These are phyloP conservation scores for Tillandsia fasciculata DNA, from an alignment of 176 grass and related monocot genomes.

Conservation along the genomic window DNA sequence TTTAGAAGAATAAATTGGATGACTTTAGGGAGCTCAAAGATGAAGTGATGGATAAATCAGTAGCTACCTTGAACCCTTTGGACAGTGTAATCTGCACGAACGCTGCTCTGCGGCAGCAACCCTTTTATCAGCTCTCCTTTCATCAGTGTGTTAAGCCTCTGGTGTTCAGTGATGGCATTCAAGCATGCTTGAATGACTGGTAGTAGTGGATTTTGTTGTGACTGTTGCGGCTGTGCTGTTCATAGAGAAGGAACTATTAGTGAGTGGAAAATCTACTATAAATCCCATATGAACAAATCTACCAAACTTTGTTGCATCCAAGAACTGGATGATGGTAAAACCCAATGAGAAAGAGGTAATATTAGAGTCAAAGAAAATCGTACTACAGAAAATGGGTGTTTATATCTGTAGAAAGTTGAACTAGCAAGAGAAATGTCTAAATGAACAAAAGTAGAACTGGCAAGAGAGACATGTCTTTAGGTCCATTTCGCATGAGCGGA, in stretches of 20 bases:
- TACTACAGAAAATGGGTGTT: too few relatives aligned
- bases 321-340: too few relatives aligned
- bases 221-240: conserved; percentile 49
- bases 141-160: conserved; percentile 86
- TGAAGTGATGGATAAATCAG: neutral
- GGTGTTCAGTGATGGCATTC: conserved; percentile 93
- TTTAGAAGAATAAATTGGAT: too few relatives aligned
- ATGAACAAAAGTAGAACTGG: too few relatives aligned
- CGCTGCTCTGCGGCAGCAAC: conserved; percentile 64
- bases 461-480: too few relatives aligned
- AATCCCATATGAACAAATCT: neutral
- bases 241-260: conserved; percentile 9
- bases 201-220: conserved; percentile 45
- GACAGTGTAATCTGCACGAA: conserved; percentile 85
- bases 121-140: conserved; percentile 97
- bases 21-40: neutral
- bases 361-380: too few relatives aligned
- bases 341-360: too few relatives aligned
- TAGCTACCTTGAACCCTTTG: conserved; percentile 71
- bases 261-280: neutral
- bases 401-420: too few relatives aligned
- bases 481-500: too few relatives aligned
- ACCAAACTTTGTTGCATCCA: too few relatives aligned
- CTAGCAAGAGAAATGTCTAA: too few relatives aligned
- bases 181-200: conserved; percentile 75